These are phyloP conservation scores for Arabis hirsuta DNA, from an alignment of 345 rosid species.

Conservation along the genomic window DNA sequence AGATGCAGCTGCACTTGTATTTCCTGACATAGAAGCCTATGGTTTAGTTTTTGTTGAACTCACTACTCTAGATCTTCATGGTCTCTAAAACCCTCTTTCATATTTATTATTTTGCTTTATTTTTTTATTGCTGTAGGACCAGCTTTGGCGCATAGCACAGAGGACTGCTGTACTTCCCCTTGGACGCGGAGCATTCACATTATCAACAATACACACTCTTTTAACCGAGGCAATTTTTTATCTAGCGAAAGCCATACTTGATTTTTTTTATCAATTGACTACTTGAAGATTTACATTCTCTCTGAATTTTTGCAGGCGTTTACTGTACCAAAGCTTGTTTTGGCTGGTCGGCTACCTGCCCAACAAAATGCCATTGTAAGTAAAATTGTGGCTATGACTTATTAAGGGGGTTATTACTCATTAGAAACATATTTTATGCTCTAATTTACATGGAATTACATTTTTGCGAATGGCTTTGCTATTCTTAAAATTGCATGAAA, in stretches of 20 bases:
- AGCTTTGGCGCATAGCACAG: conserved; percentile 95
- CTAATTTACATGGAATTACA: not conserved
- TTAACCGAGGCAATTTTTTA: conserved; percentile 69
- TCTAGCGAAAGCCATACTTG: conserved; percentile 15
- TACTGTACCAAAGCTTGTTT: conserved; percentile 94
- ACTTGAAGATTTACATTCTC: conserved; percentile 34
- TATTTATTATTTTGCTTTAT: conserved; percentile 16
- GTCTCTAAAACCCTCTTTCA: conserved; percentile 5
- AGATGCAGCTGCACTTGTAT: conserved; percentile 23
- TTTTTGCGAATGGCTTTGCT: conserved; percentile 15
- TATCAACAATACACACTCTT: conserved; percentile 89
- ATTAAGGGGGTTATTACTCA: conserved; percentile 18
- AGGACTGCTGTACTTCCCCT: conserved; percentile 95
- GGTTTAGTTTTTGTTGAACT: conserved; percentile 25
- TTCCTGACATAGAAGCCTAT: conserved; percentile 19
- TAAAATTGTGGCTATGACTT: conserved; percentile 37
- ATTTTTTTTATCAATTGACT: too few species aligned
- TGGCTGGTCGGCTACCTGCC: conserved; percentile 97
- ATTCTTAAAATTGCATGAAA: conserved; percentile 9
- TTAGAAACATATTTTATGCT: conserved; percentile 12
- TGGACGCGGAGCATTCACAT: conserved; percentile 98
- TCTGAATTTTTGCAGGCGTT: conserved; percentile 66
- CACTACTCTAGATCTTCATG: conserved; percentile 11
- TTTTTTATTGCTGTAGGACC: conserved; percentile 61
- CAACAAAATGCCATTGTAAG: conserved; percentile 99